Evolutionary conservation across 2,329 filamentous ascomycete species (phyloP), one percentile per base, ranked within the genome.

Genomic region (Sclerotinia sclerotiorum): DNA sequence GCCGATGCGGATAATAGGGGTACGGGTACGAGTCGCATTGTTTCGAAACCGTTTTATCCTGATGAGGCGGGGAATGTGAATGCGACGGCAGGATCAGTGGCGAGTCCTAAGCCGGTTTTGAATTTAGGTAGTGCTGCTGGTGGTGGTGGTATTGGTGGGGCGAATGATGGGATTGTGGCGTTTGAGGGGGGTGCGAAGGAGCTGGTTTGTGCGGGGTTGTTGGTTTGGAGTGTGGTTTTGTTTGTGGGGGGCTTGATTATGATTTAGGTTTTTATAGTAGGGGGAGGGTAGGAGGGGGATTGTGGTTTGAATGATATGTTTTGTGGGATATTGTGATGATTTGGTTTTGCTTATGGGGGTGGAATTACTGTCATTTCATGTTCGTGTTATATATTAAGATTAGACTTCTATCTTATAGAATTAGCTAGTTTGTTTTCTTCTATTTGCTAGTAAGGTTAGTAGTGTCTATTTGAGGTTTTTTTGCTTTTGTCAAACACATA

Each of bases 41-140:
- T 51, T 7, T 46, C 46, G 5, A 62, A 51, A 42, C 60, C 46
- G 15, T 62, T 62, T 19, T 62, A 62, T 62, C 60, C 60, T 0
- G 60, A 62, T 42, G 46, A 62, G 8, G 60, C 29, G 15, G 60
- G 60, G 5, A 62, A 51, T 39, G 46, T 46, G 1, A 62, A 62
- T 51, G 29, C 35, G 46, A 62, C 60, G 44, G 60, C 60, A 1
- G 46, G 60, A 6, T 62, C 60, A 13, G 60, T 13, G 46, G 46
- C 60, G n/a, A 62, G 60, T 21, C 60, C 60, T 0, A 51, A 21
- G 29, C 46, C 60, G 21, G 60, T 24, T 3, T 49, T 49, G 44
- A 49, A 0, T 3, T 24, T 35, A 29, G 42, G 29, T 1, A 27
- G 29, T 11, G 52, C 2, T 32, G 35, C 7, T 35, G 42, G 29